Evolutionary conservation across 2,329 filamentous ascomycete species (phyloP), one percentile per base, ranked within the genome.

Genomic region (Xylariaceae sp.): DNA sequence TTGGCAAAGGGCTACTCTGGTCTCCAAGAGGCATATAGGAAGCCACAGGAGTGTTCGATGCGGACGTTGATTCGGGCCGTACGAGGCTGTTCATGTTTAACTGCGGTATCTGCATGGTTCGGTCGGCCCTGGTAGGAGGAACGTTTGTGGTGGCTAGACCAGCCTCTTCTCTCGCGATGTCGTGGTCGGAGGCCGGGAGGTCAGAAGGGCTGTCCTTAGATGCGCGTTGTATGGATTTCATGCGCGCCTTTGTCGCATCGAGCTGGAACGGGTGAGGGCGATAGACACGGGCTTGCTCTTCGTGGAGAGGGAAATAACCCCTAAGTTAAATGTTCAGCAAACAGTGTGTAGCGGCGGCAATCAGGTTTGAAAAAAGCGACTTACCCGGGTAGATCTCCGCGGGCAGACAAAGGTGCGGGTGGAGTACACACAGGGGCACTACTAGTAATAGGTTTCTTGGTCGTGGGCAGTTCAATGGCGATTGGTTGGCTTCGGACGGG

Each of bases 221-320:
- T 34, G 74, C 73, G 41, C 71, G 67, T 44, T 69, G 65, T 33
- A 73, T 65, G 12, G 75, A 74, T 48, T 66, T 68, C 40, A 74
- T 67, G 26, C 74, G 74, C 37, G 75, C 71, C 64, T 77, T 74
- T 4, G 73, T 73, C 51, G 70, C 62, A 58, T 79, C 79, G 44
- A 73, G 65, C 23, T 79, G 74, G 63, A 85, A 85, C 1, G 82
- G 82, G 61, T 85, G 82, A 53, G 80, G 75, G 41, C 76, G 78
- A 57, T 79, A 78, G 16, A 82, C 68, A 50, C 78, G 75, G 47
- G 69, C 73, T 37, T 81, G 78, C 48, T 86, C 82, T 69, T 86
- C 84, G 71, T 86, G 83, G 28, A 82, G 71, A 16, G 84, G 83
- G 63, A 87, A 87, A 65, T 87, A 87, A 24, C 80, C 84, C 69